phyloP scores from a whole-genome alignment of 2,329 filamentous ascomycete genomes.

The Ceratocystis destructans region DNA sequence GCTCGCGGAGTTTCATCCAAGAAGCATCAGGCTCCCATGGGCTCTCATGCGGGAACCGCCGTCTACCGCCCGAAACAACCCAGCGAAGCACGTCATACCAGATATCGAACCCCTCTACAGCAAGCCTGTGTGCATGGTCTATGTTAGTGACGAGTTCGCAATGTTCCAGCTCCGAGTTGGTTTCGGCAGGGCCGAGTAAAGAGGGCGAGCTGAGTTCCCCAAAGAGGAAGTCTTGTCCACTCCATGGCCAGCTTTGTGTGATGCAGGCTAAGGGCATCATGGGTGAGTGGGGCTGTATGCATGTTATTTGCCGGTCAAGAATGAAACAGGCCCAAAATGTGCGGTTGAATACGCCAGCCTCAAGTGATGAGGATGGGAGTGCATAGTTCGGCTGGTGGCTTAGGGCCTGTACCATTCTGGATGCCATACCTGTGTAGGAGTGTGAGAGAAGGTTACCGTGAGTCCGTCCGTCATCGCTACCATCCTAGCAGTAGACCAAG shows the following conservation, averaged over 20 bases:
- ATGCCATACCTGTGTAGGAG: slow-evolving; percentile 6
- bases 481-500: too few relatives aligned
- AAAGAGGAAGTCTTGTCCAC: slow-evolving; percentile 30
- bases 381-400: neutral
- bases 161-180: neutral
- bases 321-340: slow-evolving; percentile 36
- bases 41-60: slow-evolving; percentile 29
- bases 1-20: slow-evolving; percentile 25
- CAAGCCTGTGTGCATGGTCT: slow-evolving; percentile 11
- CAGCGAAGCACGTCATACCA: slow-evolving; percentile 31
- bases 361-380: neutral
- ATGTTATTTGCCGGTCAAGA: slow-evolving; percentile 33
- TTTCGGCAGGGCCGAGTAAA: neutral
- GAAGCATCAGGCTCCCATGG: slow-evolving; percentile 29
- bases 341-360: slow-evolving; percentile 13
- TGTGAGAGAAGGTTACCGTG: neutral
- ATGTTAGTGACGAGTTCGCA: slow-evolving; percentile 25
- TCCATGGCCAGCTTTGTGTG: slow-evolving; percentile 25
- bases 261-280: slow-evolving; percentile 28
- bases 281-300: slow-evolving; percentile 29
- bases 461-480: neutral
- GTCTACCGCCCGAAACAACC: slow-evolving; percentile 31
- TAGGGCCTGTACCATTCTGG: slow-evolving; percentile 11
- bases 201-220: slow-evolving; percentile 23
- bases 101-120: slow-evolving; percentile 33